Percentiles rank a stretch among this genome's conserved stretches.
Evolutionary conservation across 179 eudicot species (phyloP).

Genomic region (Spergularia azorica): DNA sequence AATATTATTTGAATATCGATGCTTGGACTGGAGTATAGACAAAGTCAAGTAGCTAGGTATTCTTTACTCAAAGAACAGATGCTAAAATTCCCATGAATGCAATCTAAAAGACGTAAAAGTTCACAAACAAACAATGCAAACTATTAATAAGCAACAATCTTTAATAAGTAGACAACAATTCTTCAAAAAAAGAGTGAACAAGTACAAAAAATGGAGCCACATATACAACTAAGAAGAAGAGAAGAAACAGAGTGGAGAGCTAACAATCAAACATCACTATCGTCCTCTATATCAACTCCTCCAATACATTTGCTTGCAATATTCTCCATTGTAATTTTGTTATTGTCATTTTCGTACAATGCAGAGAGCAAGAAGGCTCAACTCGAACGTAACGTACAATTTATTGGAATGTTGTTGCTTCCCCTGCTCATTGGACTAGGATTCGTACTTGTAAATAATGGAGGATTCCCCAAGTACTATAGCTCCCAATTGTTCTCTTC

Average conservation of each 20-base stretch:
- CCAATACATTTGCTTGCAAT: constrained; percentile 40
- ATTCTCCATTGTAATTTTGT: constrained; percentile 36
- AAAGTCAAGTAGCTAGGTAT: too few relatives aligned
- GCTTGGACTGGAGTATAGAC: too few relatives aligned
- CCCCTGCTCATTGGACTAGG: constrained; percentile 28
- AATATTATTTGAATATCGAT: too few relatives aligned
- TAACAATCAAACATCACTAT: constrained; percentile 12
- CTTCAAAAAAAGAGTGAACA: background rate
- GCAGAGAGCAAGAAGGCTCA: constrained; percentile 28
- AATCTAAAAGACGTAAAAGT: too few relatives aligned
- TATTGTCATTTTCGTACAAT: constrained; percentile 32
- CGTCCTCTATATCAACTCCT: constrained; percentile 33
- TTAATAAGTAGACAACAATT: too few relatives aligned
- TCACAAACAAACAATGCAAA: too few relatives aligned
- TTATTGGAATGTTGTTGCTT: constrained; percentile 27
- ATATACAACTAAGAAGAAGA: constrained; percentile 20
- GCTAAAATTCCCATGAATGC: too few relatives aligned
- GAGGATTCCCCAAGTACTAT: constrained; percentile 26
- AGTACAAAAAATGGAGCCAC: constrained; percentile 8
- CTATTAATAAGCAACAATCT: too few relatives aligned
- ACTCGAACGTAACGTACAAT: constrained; percentile 27
- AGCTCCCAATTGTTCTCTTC: constrained; percentile 16
- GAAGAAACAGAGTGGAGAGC: constrained; percentile 19
- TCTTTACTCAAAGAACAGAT: too few relatives aligned
- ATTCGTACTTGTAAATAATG: constrained; percentile 34